Base-by-base conservation (phyloP, 345 rosid species). In the Schrenkiella parvula region DNA sequence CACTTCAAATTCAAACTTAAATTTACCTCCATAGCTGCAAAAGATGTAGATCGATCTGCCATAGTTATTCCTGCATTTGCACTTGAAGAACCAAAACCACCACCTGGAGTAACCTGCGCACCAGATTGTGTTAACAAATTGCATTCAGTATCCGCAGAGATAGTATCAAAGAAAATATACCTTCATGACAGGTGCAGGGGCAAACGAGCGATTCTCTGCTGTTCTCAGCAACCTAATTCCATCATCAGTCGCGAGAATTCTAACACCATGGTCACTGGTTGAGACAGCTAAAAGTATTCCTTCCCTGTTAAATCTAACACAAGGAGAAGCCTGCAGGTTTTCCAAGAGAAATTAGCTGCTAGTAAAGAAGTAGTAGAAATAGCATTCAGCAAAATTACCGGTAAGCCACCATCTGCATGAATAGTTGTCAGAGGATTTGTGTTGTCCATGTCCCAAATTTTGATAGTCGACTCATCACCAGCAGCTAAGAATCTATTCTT, bases 381-480 rank as follows among this genome's bases (percentile, higher is more conserved):
- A 70, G 68, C 15, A 41, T 32, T 26, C 35, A 13, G 51, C 68
- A 81, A 25, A 39, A 41, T 77, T 86, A 89, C 98, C 84, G 80
- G 83, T 57, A 92, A 72, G 79, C 96, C 98, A 76, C 93, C 93
- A 31, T 89, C 92, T 63, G 96, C 96, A 69, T 86, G 84, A 56
- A 73, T 82, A 70, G 85, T 88, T 10, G 92, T 80, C 79, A 89
- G 74, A 23, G 68, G 52, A 68, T 80, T 88, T 58, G 59, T 17
- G 79, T 69, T 84, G 70, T 89, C 93, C 92, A 88, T 88, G 68
- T 92, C 93, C 96, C 98, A 92, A 53, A 88, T 79, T 80, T 92
- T 92, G 73, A 92, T 77, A 70, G 64, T 76, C 64, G 73, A 88
- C 71, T 92, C 96, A 60, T 92, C 98, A 68, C 96, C 93, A 79